Evolutionary conservation across 2,329 filamentous ascomycete genomes (phyloP).

Genomic region (Talaromyces funiculosus): DNA sequence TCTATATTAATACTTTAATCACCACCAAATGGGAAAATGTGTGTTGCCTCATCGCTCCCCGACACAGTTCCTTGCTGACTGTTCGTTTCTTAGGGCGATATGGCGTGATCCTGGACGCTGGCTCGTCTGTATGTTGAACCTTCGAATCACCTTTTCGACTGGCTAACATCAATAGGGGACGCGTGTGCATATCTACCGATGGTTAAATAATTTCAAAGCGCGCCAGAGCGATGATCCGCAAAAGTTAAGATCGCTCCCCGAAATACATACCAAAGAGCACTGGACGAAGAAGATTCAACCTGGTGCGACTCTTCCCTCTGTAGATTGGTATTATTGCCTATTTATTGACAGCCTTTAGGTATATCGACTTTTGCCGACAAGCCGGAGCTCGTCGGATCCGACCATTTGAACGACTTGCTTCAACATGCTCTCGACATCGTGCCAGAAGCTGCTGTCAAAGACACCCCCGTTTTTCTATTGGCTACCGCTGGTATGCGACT

Average conservation of each 20-base stretch:
- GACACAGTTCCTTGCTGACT: neutral
- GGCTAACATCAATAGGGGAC: constrained; percentile 55
- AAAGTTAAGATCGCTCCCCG: constrained; percentile 65
- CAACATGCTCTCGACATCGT: constrained; percentile 76
- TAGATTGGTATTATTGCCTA: too few species aligned
- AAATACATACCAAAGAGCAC: constrained; percentile 73
- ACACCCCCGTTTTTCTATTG: constrained; percentile 91
- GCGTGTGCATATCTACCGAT: constrained; percentile 88
- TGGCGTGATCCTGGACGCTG: constrained; percentile 94
- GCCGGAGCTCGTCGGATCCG: constrained; percentile 68
- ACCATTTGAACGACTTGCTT: constrained; percentile 74
- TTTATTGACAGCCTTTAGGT: constrained; percentile 32
- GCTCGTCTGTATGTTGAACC: constrained; percentile 63
- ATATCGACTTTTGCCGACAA: constrained; percentile 83
- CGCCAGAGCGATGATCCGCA: constrained; percentile 54
- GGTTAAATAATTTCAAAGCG: constrained; percentile 71
- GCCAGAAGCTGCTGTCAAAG: constrained; percentile 66
- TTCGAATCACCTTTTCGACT: neutral
- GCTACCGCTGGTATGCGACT: constrained; percentile 94
- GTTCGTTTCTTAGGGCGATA: constrained; percentile 53
- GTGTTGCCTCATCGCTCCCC: constrained; percentile 12
- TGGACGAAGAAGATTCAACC: constrained; percentile 94
- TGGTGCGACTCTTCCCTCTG: constrained; percentile 44
- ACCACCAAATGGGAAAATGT: constrained; percentile 41
- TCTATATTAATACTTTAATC: constrained; percentile 7